Conservation (phyloP, 176 grass and related monocot species). For the Coix lacrymajobi region DNA sequence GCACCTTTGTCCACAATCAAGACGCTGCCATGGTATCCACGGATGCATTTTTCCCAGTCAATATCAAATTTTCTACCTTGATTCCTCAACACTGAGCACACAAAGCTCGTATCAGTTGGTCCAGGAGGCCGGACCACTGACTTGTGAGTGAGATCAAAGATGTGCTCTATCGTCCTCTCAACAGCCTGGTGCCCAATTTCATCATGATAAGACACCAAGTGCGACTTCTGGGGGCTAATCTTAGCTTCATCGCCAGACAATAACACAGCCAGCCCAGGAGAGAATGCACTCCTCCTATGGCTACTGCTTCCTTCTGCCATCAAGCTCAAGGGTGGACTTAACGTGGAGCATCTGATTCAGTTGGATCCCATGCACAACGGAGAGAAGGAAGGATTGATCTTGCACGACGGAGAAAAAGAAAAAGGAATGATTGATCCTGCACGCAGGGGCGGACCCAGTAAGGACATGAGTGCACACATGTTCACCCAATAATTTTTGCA, state of each 20-base stretch:
- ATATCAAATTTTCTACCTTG: conserved; percentile 45
- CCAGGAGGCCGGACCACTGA: conserved; percentile 33
- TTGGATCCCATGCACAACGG: not conserved
- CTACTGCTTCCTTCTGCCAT: conserved; percentile 56
- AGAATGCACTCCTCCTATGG: conserved; percentile 50
- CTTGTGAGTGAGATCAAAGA: conserved; percentile 71
- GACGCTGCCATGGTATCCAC: conserved; percentile 6
- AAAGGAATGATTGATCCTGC: not conserved
- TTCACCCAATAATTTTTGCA: too few species aligned
- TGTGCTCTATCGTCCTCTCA: conserved; percentile 73
- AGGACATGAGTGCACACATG: too few species aligned
- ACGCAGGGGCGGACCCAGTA: too few species aligned
- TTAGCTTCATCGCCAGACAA: conserved; percentile 54
- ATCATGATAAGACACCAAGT: conserved; percentile 71
- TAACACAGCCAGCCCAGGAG: conserved; percentile 69
- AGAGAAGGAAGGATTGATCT: not conserved
- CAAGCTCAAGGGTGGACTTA: not conserved
- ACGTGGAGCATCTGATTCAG: conserved; percentile 1
- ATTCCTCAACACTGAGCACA: conserved; percentile 47
- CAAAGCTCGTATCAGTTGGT: conserved; percentile 44
- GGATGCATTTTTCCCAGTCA: conserved; percentile 8
- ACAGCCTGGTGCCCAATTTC: conserved; percentile 65
- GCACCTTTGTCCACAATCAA: conserved; percentile 35
- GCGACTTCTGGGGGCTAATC: conserved; percentile 59
- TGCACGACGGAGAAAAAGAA: not conserved